Conservation (phyloP, 345 rosid genomes). For the Pelargonium nanum region DNA sequence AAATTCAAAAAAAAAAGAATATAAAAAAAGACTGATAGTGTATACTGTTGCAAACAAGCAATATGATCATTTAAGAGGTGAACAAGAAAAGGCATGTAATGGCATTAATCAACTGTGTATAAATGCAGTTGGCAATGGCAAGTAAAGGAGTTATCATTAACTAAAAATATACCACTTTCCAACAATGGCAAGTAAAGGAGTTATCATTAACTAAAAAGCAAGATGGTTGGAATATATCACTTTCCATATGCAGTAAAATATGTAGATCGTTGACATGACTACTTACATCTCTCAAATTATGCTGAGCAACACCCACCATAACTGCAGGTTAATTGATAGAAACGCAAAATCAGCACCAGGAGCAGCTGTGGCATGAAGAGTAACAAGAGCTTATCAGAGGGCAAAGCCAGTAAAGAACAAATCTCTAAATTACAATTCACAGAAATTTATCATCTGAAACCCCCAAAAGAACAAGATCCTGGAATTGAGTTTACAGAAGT, state of each 20-base stretch:
- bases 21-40: neutral
- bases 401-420: neutral
- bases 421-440: neutral
- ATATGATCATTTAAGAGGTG: neutral
- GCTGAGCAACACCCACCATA: neutral
- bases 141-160: neutral
- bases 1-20: too few relatives aligned
- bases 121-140: neutral
- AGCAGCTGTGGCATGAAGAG: neutral
- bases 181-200: neutral
- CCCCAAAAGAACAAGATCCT: neutral
- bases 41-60: neutral
- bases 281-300: neutral
- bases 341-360: neutral
- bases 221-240: neutral
- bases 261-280: neutral
- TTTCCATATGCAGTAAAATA: neutral
- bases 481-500: neutral
- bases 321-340: neutral
- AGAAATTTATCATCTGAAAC: neutral
- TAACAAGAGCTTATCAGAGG: neutral
- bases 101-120: neutral
- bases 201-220: neutral
- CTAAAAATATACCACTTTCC: too few relatives aligned
- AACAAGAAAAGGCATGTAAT: neutral